These are phyloP conservation scores for Uronychia setigera DNA, from an alignment of 73 alveolate genomes.

Conservation along the genomic window DNA sequence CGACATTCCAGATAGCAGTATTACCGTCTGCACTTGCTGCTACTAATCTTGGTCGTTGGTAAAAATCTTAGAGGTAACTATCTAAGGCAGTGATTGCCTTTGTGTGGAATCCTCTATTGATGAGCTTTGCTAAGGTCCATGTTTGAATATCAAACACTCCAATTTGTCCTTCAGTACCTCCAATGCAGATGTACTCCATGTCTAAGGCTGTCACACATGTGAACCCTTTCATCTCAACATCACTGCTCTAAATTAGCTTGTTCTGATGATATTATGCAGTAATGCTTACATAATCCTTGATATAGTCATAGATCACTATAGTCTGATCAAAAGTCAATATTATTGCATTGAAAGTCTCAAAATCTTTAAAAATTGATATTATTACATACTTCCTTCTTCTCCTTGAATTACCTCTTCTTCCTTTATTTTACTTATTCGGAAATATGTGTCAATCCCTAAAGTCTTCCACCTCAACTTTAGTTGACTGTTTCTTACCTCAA, in stretches of 20 bases:
- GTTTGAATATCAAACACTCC: slow-evolving; percentile 1
- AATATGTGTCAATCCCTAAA: not conserved
- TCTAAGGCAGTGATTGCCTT: slow-evolving; percentile 11
- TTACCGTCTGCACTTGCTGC: slow-evolving; percentile 18
- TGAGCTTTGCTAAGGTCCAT: slow-evolving; percentile 16
- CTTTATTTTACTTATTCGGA: not conserved
- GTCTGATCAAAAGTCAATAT: not conserved
- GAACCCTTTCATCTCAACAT: not conserved
- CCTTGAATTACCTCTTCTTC: not conserved
- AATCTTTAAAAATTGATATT: not conserved
- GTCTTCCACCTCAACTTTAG: not conserved
- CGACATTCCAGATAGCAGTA: slow-evolving; percentile 31
- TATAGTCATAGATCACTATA: not conserved
- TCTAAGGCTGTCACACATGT: not conserved
- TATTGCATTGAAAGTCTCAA: not conserved
- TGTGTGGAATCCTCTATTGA: slow-evolving; percentile 16
- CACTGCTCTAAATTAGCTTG: not conserved
- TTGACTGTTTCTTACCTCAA: not conserved
- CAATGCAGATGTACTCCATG: slow-evolving; percentile 4
- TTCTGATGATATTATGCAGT: too few relatives aligned
- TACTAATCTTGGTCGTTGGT: slow-evolving; percentile 4
- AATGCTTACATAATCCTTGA: too few relatives aligned
- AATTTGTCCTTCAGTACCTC: slow-evolving; percentile 20
- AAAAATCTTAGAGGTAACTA: slow-evolving; percentile 5
- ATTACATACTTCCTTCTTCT: not conserved